These are phyloP conservation scores for Scalesia atractyloides DNA, from an alignment of 129 eudicot genomes.

Conservation along the genomic window DNA sequence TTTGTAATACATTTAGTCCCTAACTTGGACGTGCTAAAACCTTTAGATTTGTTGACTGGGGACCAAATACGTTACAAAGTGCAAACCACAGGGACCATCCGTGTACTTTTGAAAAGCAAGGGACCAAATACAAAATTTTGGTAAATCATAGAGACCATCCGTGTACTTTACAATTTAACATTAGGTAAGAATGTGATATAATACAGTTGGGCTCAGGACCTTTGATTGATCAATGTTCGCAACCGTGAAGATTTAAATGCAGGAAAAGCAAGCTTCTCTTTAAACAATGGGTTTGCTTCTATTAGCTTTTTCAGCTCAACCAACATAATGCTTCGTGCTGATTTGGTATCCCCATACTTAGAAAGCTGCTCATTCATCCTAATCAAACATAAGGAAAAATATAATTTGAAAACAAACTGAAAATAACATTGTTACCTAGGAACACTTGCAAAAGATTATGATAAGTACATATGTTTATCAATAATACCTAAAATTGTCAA, in stretches of 20 bases:
- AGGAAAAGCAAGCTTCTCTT: constrained; percentile 79
- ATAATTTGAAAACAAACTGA: not conserved
- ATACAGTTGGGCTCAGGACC: constrained; percentile 43
- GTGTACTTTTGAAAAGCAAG: too few species aligned
- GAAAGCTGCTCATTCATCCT: constrained; percentile 94
- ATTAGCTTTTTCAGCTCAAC: constrained; percentile 80
- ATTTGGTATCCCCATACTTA: constrained; percentile 84
- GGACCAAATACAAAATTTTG: too few species aligned
- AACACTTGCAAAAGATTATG: not conserved
- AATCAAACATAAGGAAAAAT: constrained; percentile 6
- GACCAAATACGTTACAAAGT: too few species aligned
- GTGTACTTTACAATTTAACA: not conserved
- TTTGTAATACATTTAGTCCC: too few species aligned
- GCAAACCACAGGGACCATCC: too few species aligned
- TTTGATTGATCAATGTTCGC: constrained; percentile 79
- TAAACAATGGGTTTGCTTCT: constrained; percentile 87
- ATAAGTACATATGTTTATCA: not conserved
- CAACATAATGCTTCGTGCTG: constrained; percentile 74
- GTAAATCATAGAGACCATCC: too few species aligned
- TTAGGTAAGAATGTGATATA: constrained; percentile 2
- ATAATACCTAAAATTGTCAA: constrained; percentile 84
- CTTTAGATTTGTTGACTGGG: too few species aligned
- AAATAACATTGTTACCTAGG: too few species aligned
- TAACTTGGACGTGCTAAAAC: too few species aligned
- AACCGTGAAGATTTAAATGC: constrained; percentile 73